phyloP scores from a whole-genome alignment of 257 asterid species.

The Cynanchum wilfordii region DNA sequence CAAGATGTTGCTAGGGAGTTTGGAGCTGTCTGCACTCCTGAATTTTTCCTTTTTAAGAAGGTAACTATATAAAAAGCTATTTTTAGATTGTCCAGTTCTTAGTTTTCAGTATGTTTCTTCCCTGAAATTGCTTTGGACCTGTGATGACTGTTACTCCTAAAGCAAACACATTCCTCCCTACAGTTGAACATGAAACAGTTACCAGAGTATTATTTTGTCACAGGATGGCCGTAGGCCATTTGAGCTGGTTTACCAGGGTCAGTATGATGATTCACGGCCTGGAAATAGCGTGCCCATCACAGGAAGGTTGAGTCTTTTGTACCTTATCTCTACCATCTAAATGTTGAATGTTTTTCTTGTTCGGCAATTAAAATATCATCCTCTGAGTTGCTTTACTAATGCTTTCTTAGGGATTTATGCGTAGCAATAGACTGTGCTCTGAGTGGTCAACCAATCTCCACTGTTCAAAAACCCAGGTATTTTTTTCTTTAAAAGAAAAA shows the following conservation, averaged over 20 bases:
- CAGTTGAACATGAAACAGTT: neutral
- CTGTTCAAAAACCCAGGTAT: conserved; percentile 76
- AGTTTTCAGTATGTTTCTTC: neutral
- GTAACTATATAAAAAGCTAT: conserved; percentile 27
- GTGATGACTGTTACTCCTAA: neutral
- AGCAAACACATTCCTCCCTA: neutral
- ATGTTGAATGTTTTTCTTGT: neutral
- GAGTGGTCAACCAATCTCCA: conserved; percentile 66
- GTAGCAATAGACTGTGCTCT: conserved; percentile 74
- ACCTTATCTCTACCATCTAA: neutral
- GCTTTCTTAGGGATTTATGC: conserved; percentile 64
- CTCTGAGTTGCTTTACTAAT: neutral
- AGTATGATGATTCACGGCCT: conserved; percentile 90
- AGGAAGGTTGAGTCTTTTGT: conserved; percentile 53
- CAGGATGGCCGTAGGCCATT: conserved; percentile 96
- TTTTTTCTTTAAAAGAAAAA: neutral
- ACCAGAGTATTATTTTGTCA: conserved; percentile 6
- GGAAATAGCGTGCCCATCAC: conserved; percentile 53
- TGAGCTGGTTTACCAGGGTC: conserved; percentile 92
- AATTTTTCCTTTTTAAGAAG: conserved; percentile 86
- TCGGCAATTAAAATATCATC: neutral
- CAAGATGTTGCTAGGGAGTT: conserved; percentile 85
- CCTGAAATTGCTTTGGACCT: neutral
- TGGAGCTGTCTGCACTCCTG: conserved; percentile 95
- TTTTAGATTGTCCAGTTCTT: neutral